These are phyloP conservation scores for Amylostereum areolatum DNA, from an alignment of 1,284 basidiomycete genomes.

Conservation along the genomic window DNA sequence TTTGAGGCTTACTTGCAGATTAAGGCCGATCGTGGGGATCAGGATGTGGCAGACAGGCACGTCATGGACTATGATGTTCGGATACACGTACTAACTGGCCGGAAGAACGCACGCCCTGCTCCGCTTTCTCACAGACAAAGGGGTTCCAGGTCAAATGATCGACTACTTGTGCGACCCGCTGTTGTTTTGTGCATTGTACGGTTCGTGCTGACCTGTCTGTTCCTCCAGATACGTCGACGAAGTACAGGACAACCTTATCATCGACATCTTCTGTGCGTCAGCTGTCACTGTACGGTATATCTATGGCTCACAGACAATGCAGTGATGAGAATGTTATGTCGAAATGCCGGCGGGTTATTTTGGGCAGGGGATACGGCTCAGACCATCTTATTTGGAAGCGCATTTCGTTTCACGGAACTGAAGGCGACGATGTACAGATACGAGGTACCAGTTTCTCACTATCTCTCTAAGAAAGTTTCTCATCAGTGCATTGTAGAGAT, in stretches of 20 bases:
- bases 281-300: not conserved
- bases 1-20: constrained; percentile 43
- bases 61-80: not conserved
- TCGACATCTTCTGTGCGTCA: constrained; percentile 48
- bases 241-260: constrained; percentile 57
- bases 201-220: too few relatives aligned
- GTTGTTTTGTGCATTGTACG: not conserved
- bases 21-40: constrained; percentile 37
- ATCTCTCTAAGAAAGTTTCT: too few relatives aligned
- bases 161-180: constrained; percentile 39
- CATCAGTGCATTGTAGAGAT: too few relatives aligned
- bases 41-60: constrained; percentile 54
- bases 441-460: constrained; percentile 30
- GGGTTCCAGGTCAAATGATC: constrained; percentile 31
- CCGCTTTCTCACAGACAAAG: constrained; percentile 8
- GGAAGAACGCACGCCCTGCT: constrained; percentile 41
- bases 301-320: constrained; percentile 11
- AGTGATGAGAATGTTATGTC: constrained; percentile 48
- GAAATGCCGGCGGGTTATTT: constrained; percentile 53
- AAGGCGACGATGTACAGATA: constrained; percentile 49
- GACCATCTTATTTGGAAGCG: constrained; percentile 58
- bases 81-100: not conserved
- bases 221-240: constrained; percentile 55
- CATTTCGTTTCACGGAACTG: constrained; percentile 57
- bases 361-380: constrained; percentile 71